phyloP scores from a whole-genome alignment of 176 grass and related monocot species.

The Thinopyrum elongatum region DNA sequence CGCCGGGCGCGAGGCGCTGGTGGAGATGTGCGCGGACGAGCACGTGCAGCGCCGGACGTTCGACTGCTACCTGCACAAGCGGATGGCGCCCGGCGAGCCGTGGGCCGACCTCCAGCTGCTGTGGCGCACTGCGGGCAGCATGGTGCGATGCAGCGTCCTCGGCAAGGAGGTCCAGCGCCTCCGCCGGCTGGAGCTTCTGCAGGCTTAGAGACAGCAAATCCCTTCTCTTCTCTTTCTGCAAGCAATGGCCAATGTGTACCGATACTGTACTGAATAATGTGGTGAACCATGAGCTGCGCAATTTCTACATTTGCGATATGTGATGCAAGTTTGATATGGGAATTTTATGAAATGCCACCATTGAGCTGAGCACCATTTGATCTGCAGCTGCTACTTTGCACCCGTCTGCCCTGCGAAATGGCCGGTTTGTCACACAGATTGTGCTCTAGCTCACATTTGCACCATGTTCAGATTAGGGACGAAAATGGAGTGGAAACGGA shows the following conservation, averaged over 20 bases:
- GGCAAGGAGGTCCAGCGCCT: slow-evolving; percentile 67
- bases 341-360: background rate
- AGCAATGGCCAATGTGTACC: background rate
- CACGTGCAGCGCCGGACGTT: slow-evolving; percentile 92
- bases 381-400: no score
- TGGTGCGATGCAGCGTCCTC: slow-evolving; percentile 63
- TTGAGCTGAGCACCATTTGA: background rate
- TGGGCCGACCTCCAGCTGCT: slow-evolving; percentile 57
- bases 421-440: no score
- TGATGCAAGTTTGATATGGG: background rate
- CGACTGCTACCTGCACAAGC: slow-evolving; percentile 94
- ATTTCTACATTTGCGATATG: background rate
- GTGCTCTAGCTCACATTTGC: no score
- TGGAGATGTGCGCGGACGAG: slow-evolving; percentile 90
- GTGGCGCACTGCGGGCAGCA: slow-evolving; percentile 60
- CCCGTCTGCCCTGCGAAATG: no score
- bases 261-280: background rate
- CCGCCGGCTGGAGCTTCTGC: slow-evolving; percentile 29
- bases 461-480: no score
- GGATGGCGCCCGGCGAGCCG: slow-evolving; percentile 55
- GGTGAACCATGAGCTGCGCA: background rate
- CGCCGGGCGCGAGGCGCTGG: slow-evolving; percentile 76
- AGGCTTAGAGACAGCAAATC: slow-evolving; percentile 18
- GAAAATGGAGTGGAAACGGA: no score
- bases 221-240: background rate